Base-by-base conservation (phyloP, 208 protist species). In the Novymonas esmeraldas region DNA sequence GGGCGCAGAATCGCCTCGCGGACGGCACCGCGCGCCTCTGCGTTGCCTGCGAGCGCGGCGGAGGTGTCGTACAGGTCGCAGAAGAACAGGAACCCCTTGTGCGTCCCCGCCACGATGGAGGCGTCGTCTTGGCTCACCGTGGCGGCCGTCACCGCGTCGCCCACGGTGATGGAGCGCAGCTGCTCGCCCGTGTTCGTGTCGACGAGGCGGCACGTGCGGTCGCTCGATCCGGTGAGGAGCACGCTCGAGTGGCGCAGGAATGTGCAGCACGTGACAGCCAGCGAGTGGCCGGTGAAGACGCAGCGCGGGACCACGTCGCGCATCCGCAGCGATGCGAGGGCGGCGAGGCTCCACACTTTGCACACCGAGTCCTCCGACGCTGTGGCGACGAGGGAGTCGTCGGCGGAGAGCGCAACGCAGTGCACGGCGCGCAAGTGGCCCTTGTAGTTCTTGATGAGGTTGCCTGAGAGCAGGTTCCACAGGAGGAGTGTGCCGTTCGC, bases 321-420 rank as follows among this genome's bases (percentile, higher is more conserved):
- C 29, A 59, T 38, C 2, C 58, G 59, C 24, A 82, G 71, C 29
- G 72, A 54, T 7, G 73, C 73, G 73, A 90, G 65, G 0, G 75
- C 38, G 5, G 78, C 62, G 2, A 92, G 48, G 9, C 41, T 64
- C 88, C 90, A 95, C 41, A 92, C 83, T 55, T 90, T 89, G 62
- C 85, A 92, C 14, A 85, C 64, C 0, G 84, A 87, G 64, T 96
- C 90, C 18, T 91, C 84, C 0, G 87, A 94, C 11, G 80, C 79
- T 10, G 90, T 89, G 24, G 77, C 76, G 7, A 94, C 65, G n/a
- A 92, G 64, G n/a, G 84, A 81, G 36, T 79, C 66, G 52, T 85
- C 82, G 14, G 48, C 36, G 7, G 83, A 85, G 46, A 96, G 66
- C 10, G 83, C 51, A 20, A 93, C 70, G 49, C 82, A 82, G 24